phyloP scores from a whole-genome alignment of 2,329 filamentous ascomycete species.

The Elsinoe necatrix region DNA sequence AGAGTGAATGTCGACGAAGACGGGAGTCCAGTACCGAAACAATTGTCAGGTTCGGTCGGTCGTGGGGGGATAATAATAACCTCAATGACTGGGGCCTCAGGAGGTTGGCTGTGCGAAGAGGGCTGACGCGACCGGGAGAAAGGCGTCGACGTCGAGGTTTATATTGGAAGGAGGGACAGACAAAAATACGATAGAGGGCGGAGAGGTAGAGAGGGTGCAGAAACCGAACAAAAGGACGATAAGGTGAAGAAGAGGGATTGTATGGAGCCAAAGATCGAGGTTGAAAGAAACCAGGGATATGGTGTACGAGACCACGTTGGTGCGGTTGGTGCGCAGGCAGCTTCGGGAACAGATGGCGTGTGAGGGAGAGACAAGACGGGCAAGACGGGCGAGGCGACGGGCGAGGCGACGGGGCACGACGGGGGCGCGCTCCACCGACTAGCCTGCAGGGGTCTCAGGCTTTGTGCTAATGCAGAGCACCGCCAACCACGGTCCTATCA shows the following conservation, averaged over 20 bases:
- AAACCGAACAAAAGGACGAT: constrained; percentile 8
- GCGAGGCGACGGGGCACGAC: no score
- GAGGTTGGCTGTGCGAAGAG: neutral
- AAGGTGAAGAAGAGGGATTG: constrained; percentile 7
- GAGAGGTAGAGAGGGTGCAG: neutral
- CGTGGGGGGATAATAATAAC: neutral
- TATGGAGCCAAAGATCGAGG: neutral
- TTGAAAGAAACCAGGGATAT: constrained; percentile 1
- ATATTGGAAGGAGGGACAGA: neutral
- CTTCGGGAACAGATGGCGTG: constrained; percentile 11
- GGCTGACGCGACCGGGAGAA: neutral
- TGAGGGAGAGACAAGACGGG: constrained; percentile 2
- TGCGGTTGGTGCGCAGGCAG: neutral
- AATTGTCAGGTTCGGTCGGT: neutral
- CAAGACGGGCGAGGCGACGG: neutral
- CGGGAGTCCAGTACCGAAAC: neutral
- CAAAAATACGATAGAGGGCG: constrained; percentile 8
- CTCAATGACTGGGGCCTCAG: neutral
- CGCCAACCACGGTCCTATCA: neutral
- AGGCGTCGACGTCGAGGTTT: neutral
- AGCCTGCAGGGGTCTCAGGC: constrained; percentile 15
- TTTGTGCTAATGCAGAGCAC: constrained; percentile 10
- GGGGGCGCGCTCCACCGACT: neutral
- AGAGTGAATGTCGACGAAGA: constrained; percentile 12
- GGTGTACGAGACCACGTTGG: no score